Evolutionary conservation across 2,329 filamentous ascomycete species (phyloP), one percentile per base, ranked within the genome.

Genomic region (Nakataea oryzae): DNA sequence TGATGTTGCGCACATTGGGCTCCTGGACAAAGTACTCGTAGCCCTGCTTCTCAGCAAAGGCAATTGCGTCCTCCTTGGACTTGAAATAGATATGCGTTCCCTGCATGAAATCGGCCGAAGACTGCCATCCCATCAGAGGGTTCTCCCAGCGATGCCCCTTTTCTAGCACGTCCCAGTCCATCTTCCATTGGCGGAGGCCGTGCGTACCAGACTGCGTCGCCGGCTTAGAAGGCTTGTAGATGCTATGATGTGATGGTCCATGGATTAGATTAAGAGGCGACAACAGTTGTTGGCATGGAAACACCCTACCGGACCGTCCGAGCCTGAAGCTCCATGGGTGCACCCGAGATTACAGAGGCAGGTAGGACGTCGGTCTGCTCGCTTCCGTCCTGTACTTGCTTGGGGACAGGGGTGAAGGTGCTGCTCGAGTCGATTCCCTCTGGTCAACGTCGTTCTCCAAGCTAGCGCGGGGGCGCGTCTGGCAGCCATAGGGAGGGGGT

Each of bases 1-100:
- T 79, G 70, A 97, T 88, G 72, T 88, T 89, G 72, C 95, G 86
- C 76, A 86, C 85, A 72, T 97, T 96, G 47, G 95, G 93, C 78
- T 97, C 95, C 81, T 97, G 95, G 28, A 99, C 93, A 74, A 95
- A 97, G 77, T 96, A 99, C 74, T 99, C 93, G 74, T 99, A 99
- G 47, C 96, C 95, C 76, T 99, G 95, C 84, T 97, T 99, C 79
- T 97, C 90, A 28, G 96, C 95, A 72, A 99, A 99, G 63, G 82
- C 80, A 70, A 99, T 93, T 67, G 95, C 95, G 69, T 96, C 93
- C 74, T 97, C 92, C 81, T 96, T 97, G 70, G 81, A 83, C 76
- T 90, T 90, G 83, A 99, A 99, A 75, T 88, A 88, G 70, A 99
- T 77, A 73, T 92, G 85, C 59, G 92, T 96, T 71, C 92, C 93